These are phyloP conservation scores for Leccinellum rugosiceps DNA, from an alignment of 768 basidiomycete species.

Conservation along the genomic window DNA sequence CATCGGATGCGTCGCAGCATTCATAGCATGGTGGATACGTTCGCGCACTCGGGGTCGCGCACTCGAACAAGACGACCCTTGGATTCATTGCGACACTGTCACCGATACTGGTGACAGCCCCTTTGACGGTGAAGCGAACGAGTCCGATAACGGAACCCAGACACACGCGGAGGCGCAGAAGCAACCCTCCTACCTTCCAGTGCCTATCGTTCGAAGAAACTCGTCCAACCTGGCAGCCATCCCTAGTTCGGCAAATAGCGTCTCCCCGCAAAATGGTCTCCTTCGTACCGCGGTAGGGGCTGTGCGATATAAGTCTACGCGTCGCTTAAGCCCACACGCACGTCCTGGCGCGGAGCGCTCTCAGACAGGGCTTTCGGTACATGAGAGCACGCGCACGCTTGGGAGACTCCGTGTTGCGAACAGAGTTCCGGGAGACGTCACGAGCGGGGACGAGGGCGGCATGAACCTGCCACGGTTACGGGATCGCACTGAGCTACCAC, in stretches of 20 bases:
- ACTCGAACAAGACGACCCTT: constrained; percentile 30
- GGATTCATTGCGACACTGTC: constrained; percentile 31
- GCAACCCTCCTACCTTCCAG: constrained; percentile 23
- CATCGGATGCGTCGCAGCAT: constrained; percentile 42
- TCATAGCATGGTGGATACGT: constrained; percentile 51
- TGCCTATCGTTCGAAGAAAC: constrained; percentile 18
- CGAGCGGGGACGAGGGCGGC: constrained; percentile 34
- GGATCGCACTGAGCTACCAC: neutral
- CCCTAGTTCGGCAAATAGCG: neutral
- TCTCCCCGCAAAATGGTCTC: neutral
- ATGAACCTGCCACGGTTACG: constrained; percentile 3
- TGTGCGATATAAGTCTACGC: neutral
- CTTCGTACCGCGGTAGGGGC: neutral
- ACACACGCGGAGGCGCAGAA: constrained; percentile 14
- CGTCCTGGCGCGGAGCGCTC: constrained; percentile 16
- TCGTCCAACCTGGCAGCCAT: constrained; percentile 16
- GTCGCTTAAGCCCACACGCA: neutral
- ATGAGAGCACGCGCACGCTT: constrained; percentile 35
- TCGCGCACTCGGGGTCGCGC: constrained; percentile 36
- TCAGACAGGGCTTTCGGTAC: constrained; percentile 21
- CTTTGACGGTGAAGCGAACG: neutral
- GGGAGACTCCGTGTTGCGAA: constrained; percentile 50
- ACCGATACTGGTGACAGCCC: constrained; percentile 4
- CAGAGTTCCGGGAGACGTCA: constrained; percentile 43
- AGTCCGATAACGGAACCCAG: neutral